phyloP scores from a whole-genome alignment of 1,284 basidiomycete genomes.

The Xerocomus cyaneibrunnescens region DNA sequence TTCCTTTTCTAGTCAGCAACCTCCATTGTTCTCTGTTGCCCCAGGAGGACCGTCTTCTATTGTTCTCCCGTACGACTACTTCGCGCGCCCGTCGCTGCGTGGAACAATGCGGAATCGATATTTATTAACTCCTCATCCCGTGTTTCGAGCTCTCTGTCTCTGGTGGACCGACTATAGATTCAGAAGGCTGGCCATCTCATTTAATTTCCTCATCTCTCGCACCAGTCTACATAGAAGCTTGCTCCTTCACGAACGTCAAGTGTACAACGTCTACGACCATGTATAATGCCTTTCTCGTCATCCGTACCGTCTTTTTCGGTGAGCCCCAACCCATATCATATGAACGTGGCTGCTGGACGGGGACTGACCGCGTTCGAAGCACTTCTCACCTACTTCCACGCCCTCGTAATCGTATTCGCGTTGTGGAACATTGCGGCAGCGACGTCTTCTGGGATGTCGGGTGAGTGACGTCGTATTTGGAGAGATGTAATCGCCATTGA shows the following conservation, averaged over 20 bases:
- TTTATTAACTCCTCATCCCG: slow-evolving; percentile 13
- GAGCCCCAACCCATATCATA: slow-evolving; percentile 25
- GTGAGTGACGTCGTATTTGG: slow-evolving; percentile 30
- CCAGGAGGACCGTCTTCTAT: slow-evolving; percentile 1
- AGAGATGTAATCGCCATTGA: background rate
- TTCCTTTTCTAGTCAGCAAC: slow-evolving; percentile 28
- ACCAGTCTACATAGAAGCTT: background rate
- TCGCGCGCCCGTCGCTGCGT: background rate
- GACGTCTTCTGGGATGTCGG: slow-evolving; percentile 36
- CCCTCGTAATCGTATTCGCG: slow-evolving; percentile 54
- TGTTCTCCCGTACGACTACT: slow-evolving; percentile 16
- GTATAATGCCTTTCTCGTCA: slow-evolving; percentile 47
- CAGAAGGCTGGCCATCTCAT: slow-evolving; percentile 14
- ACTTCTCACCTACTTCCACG: slow-evolving; percentile 50
- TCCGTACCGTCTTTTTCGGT: slow-evolving; percentile 60
- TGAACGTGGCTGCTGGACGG: background rate
- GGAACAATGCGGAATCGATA: slow-evolving; percentile 12
- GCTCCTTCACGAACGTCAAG: slow-evolving; percentile 18
- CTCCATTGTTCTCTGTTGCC: slow-evolving; percentile 11
- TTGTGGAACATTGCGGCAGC: slow-evolving; percentile 54
- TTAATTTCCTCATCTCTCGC: background rate
- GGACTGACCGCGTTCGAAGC: slow-evolving; percentile 36
- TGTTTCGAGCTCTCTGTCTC: slow-evolving; percentile 10
- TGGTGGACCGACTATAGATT: slow-evolving; percentile 19
- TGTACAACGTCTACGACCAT: slow-evolving; percentile 23